phyloP scores from a whole-genome alignment of 1,284 basidiomycete genomes.

The Sanguinoderma infundibulare region DNA sequence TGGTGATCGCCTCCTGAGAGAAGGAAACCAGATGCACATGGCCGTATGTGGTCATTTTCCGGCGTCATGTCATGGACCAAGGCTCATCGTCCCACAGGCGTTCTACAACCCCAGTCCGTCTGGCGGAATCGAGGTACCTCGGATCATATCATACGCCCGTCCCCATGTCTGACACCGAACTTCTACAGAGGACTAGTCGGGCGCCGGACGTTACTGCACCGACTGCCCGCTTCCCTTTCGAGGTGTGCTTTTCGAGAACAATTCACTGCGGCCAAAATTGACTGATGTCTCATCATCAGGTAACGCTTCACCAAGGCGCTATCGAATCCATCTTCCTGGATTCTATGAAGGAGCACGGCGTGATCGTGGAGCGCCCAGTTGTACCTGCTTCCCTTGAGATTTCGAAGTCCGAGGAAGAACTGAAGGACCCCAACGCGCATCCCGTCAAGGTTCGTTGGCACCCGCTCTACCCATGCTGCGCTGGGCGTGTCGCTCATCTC shows the following conservation, averaged over 20 bases:
- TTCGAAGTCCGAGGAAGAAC: slow-evolving; percentile 43
- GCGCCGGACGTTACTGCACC: slow-evolving; percentile 61
- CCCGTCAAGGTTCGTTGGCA: slow-evolving; percentile 57
- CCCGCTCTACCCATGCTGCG: background rate
- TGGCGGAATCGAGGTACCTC: slow-evolving; percentile 63
- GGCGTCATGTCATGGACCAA: too few relatives aligned
- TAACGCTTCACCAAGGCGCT: slow-evolving; percentile 74
- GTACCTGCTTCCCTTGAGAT: slow-evolving; percentile 59
- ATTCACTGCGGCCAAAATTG: background rate
- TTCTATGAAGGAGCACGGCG: slow-evolving; percentile 53
- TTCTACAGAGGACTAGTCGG: slow-evolving; percentile 57
- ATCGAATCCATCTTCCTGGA: slow-evolving; percentile 77
- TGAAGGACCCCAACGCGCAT: slow-evolving; percentile 50
- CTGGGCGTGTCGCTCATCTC: background rate
- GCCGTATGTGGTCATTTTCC: slow-evolving; percentile 43
- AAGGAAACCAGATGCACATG: slow-evolving; percentile 73
- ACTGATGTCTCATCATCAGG: slow-evolving; percentile 38
- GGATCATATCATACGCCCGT: background rate
- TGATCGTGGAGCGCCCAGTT: slow-evolving; percentile 59
- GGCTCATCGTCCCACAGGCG: slow-evolving; percentile 45
- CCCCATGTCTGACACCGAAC: background rate
- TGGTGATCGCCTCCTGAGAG: slow-evolving; percentile 61
- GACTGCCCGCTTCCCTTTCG: slow-evolving; percentile 63
- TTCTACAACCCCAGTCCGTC: slow-evolving; percentile 70
- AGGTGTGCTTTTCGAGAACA: slow-evolving; percentile 41